These are phyloP conservation scores for Komagataella mondaviorum DNA, from an alignment of 805 yeast species.

Conservation along the genomic window DNA sequence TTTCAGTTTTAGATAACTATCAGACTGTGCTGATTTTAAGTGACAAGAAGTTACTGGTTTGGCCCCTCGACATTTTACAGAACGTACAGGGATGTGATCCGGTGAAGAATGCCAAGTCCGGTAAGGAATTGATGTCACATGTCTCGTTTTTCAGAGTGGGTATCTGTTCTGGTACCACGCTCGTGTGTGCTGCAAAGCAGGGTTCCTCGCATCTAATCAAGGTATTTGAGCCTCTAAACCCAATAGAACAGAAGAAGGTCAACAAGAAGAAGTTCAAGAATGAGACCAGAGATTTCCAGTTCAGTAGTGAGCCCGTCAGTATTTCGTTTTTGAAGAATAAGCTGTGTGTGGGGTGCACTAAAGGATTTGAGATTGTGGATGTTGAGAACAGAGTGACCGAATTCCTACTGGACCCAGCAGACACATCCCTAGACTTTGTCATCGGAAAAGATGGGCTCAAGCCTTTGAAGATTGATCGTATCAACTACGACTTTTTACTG, in stretches of 20 bases:
- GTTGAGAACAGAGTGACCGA: slow-evolving; percentile 77
- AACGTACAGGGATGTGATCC: slow-evolving; percentile 33
- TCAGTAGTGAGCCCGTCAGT: slow-evolving; percentile 83
- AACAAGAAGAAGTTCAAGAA: slow-evolving; percentile 61
- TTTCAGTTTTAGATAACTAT: slow-evolving; percentile 87
- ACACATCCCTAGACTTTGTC: slow-evolving; percentile 91
- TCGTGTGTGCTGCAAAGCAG: slow-evolving; percentile 81
- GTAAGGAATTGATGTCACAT: slow-evolving; percentile 75
- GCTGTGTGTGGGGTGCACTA: slow-evolving; percentile 89
- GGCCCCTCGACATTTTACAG: slow-evolving; percentile 58
- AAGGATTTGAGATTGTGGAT: slow-evolving; percentile 91
- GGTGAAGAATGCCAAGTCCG: slow-evolving; percentile 41
- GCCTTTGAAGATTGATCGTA: slow-evolving; percentile 84
- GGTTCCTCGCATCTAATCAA: slow-evolving; percentile 67
- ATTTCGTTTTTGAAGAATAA: slow-evolving; percentile 82
- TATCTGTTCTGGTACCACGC: slow-evolving; percentile 75
- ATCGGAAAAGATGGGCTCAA: slow-evolving; percentile 69
- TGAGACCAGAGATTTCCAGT: slow-evolving; percentile 62
- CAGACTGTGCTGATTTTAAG: slow-evolving; percentile 68
- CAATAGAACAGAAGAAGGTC: slow-evolving; percentile 35
- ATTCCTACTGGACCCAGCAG: slow-evolving; percentile 92
- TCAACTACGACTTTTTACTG: slow-evolving; percentile 77
- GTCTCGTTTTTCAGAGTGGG: slow-evolving; percentile 88
- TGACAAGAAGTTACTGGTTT: slow-evolving; percentile 70
- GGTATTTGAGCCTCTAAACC: slow-evolving; percentile 83